Conservation (phyloP, 2,329 filamentous ascomycete species). For the Dryadomyces quercivorus region DNA sequence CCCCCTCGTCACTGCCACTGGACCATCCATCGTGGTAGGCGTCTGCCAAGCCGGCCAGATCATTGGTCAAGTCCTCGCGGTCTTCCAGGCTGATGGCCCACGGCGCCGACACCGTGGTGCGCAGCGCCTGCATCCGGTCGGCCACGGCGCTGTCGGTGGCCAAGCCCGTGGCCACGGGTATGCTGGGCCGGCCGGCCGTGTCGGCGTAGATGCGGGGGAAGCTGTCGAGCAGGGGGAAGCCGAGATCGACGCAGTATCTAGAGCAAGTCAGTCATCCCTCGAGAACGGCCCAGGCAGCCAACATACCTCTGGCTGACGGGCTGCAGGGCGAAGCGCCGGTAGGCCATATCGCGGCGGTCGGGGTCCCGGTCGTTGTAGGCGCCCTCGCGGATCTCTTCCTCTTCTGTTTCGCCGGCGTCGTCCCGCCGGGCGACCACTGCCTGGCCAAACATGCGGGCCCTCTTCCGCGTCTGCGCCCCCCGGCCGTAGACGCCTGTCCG, state of each 20-base stretch:
- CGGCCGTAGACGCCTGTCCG: background rate
- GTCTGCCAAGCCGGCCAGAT: slow-evolving; percentile 70
- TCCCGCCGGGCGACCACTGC: slow-evolving; percentile 20
- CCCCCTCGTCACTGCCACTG: slow-evolving; percentile 59
- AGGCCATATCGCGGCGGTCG: slow-evolving; percentile 11
- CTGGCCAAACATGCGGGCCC: slow-evolving; percentile 29
- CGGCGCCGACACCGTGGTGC: slow-evolving; percentile 36
- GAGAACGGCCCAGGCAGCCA: background rate
- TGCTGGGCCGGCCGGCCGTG: slow-evolving; percentile 19
- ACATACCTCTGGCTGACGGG: slow-evolving; percentile 16
- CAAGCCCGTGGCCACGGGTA: slow-evolving; percentile 47
- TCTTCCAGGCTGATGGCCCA: slow-evolving; percentile 62
- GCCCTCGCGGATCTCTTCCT: slow-evolving; percentile 8
- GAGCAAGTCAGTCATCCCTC: background rate
- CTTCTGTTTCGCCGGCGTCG: background rate
- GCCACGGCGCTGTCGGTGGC: slow-evolving; percentile 67
- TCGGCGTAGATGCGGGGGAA: slow-evolving; percentile 64
- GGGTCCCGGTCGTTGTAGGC: slow-evolving; percentile 2
- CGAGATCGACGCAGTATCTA: slow-evolving; percentile 41
- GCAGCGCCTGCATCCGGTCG: slow-evolving; percentile 52
- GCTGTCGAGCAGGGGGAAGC: slow-evolving; percentile 71
- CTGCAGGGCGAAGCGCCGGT: slow-evolving; percentile 16
- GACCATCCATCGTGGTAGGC: slow-evolving; percentile 84
- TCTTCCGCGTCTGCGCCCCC: background rate
- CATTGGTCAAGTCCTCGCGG: slow-evolving; percentile 70